phyloP scores from a whole-genome alignment of 2,329 filamentous ascomycete species.

The Aureobasidium sp. region DNA sequence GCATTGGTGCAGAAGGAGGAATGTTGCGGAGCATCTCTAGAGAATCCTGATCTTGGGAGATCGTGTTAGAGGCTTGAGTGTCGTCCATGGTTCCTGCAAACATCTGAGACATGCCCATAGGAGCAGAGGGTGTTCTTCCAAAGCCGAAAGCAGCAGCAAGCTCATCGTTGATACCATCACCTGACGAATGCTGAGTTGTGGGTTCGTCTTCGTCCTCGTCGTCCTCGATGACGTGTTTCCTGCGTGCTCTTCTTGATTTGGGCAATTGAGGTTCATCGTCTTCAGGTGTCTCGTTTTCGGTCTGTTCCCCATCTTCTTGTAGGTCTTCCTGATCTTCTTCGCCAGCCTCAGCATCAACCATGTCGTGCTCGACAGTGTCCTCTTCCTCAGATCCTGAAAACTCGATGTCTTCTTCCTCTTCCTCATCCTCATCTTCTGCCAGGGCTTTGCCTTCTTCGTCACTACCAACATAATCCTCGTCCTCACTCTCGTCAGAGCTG shows the following conservation, averaged over 20 bases:
- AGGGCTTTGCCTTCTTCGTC: slow-evolving; percentile 33
- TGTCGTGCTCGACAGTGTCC: slow-evolving; percentile 27
- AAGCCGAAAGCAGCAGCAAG: slow-evolving; percentile 34
- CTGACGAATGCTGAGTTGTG: not conserved
- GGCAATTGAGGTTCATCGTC: slow-evolving; percentile 22
- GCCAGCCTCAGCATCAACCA: slow-evolving; percentile 25
- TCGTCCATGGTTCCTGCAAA: slow-evolving; percentile 81
- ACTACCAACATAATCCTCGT: slow-evolving; percentile 39
- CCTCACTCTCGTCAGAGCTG: slow-evolving; percentile 52
- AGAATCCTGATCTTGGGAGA: slow-evolving; percentile 40
- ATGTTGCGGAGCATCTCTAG: slow-evolving; percentile 29
- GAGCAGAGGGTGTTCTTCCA: slow-evolving; percentile 28
- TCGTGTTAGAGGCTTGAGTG: slow-evolving; percentile 27
- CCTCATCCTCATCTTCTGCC: slow-evolving; percentile 30
- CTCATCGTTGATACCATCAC: slow-evolving; percentile 28
- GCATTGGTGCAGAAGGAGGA: slow-evolving; percentile 27
- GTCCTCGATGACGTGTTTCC: slow-evolving; percentile 28
- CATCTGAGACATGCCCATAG: slow-evolving; percentile 75
- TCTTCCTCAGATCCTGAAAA: slow-evolving; percentile 22
- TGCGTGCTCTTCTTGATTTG: slow-evolving; percentile 22
- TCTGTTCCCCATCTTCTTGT: slow-evolving; percentile 15
- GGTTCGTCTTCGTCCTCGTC: slow-evolving; percentile 27
- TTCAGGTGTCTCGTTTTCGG: slow-evolving; percentile 19
- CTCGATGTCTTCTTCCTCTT: slow-evolving; percentile 23
- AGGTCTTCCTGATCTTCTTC: slow-evolving; percentile 31